Evolutionary conservation across 2,329 filamentous ascomycete species (phyloP).

Genomic region (Phaeosphaeria sp.): DNA sequence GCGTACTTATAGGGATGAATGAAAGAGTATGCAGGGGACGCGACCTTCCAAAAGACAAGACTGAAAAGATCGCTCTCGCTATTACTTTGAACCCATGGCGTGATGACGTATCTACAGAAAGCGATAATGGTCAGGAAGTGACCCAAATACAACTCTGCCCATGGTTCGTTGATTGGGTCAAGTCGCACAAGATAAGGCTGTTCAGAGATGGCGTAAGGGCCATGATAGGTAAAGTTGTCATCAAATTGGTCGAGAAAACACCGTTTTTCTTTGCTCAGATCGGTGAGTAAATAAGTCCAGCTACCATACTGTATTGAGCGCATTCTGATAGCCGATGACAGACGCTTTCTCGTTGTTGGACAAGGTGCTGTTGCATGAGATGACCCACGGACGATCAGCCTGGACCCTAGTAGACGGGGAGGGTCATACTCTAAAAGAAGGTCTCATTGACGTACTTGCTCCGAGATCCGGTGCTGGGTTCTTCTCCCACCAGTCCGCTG

Average conservation of each 20-base stretch:
- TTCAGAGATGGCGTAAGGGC: constrained; percentile 3
- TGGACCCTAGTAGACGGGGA: background rate
- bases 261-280: constrained; percentile 11
- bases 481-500: background rate
- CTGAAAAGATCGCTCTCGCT: constrained; percentile 3
- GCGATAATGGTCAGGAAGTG: background rate
- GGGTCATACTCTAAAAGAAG: background rate
- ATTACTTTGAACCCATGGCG: constrained; percentile 3
- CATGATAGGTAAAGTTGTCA: constrained; percentile 8
- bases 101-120: background rate
- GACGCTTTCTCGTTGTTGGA: constrained; percentile 15
- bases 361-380: constrained; percentile 22
- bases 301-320: background rate
- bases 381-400: constrained; percentile 15
- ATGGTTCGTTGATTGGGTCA: constrained; percentile 21
- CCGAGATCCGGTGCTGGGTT: background rate
- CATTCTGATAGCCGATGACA: too few relatives aligned
- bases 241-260: constrained; percentile 2
- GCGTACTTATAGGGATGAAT: background rate
- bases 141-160: constrained; percentile 20
- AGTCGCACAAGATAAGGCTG: constrained; percentile 10
- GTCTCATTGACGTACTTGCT: background rate
- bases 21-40: background rate
- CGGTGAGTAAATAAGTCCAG: constrained; percentile 1
- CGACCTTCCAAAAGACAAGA: background rate